These are phyloP conservation scores for Aulographum hederae DNA, from an alignment of 2,329 filamentous ascomycete species.

Conservation along the genomic window DNA sequence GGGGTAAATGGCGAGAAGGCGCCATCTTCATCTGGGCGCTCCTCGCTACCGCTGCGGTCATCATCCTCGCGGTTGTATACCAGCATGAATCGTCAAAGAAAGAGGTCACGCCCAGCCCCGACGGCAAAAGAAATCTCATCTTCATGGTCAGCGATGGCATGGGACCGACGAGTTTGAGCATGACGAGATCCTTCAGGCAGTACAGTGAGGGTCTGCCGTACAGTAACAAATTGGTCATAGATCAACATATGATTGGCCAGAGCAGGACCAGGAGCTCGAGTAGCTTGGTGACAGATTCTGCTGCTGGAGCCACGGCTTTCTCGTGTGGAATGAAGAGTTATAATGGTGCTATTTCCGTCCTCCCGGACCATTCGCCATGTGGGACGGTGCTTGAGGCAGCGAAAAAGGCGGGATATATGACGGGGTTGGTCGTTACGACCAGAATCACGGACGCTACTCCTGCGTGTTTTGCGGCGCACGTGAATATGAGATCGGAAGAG, in stretches of 20 bases:
- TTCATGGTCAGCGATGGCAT: conserved; percentile 99
- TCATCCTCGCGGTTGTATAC: conserved; percentile 65
- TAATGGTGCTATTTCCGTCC: conserved; percentile 84
- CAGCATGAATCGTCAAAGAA: conserved; percentile 39
- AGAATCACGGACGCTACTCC: conserved; percentile 91
- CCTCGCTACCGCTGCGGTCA: conserved; percentile 57
- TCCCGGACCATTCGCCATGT: conserved; percentile 72
- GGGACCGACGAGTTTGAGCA: conserved; percentile 76
- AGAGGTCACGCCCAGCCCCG: conserved; percentile 16
- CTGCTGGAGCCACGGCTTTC: conserved; percentile 93
- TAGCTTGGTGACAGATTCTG: conserved; percentile 83
- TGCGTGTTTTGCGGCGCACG: conserved; percentile 85
- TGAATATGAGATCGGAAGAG: conserved; percentile 59
- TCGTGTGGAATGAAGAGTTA: conserved; percentile 88
- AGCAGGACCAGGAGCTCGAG: conserved; percentile 72
- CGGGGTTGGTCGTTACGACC: conserved; percentile 87
- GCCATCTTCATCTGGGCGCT: conserved; percentile 70
- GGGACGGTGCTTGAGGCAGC: conserved; percentile 88
- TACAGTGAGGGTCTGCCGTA: conserved; percentile 53
- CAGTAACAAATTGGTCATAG: conserved; percentile 60
- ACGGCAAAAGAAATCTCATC: conserved; percentile 74
- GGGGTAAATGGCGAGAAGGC: conserved; percentile 51
- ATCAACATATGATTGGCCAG: conserved; percentile 78
- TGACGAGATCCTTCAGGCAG: conserved; percentile 79
- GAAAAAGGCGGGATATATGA: conserved; percentile 78